Evolutionary conservation across 2,329 filamentous ascomycete genomes (phyloP), one percentile per base, ranked within the genome.

Genomic region (Clonostachys solani): DNA sequence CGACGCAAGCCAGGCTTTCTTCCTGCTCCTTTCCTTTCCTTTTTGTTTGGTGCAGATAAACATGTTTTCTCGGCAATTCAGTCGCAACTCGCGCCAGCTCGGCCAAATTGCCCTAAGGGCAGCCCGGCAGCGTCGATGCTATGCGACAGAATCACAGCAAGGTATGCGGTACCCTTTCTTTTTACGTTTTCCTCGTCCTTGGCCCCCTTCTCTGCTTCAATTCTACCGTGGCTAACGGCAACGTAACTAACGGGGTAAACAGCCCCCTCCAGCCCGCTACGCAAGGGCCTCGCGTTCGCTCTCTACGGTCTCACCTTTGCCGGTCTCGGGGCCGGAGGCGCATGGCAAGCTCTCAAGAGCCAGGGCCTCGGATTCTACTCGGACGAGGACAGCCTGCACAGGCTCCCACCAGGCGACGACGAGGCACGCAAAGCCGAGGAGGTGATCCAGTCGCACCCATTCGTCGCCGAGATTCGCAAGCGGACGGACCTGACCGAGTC

Each of bases 361-460:
- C 59, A 58, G 47, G 65, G 66, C 42, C 54, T 69, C 56, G 64
- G 66, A 42, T 69, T 69, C 54, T 65, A 66, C 59, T 69, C 53
- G 33, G 87, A 95, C 67, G 82, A 80, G 58, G 88, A 95, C 56
- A 87, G 87, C 18, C 77, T 94, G 51, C 63, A 66, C 5, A 72
- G 86, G 54, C 96, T 82, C 72, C 66, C 67, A 5, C 80, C 81
- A 13, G 52, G 49, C 46, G 80, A 82, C 61, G 77, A 77, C 12
- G 69, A 77, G 47, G 65, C 73, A 29, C 68, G 59, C 52, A 76
- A 80, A 52, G 81, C 95, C 57, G 86, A 96, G 54, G 74, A 81
- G 9, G 79, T 81, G 60, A 89, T 97, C 64, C 80, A 84, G 59
- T 79, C 74, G 42, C 90, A 94, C 69, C 86, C 89, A 2, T 64